These are phyloP conservation scores for Plectranthus barbatus DNA, from an alignment of 257 asterid species.

Conservation along the genomic window DNA sequence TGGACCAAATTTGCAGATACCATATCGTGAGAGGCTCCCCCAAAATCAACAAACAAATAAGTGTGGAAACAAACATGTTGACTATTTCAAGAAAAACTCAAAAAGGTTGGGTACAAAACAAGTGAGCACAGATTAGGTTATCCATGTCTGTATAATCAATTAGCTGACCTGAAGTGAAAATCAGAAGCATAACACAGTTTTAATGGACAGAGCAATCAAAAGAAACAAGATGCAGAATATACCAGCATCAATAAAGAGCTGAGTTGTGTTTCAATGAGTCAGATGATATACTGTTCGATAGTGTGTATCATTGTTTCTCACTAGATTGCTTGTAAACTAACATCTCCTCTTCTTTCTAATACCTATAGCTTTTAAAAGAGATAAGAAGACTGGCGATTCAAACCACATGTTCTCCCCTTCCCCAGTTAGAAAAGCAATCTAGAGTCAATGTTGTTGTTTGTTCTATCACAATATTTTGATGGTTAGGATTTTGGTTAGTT, in stretches of 20 bases:
- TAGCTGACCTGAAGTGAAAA: not conserved
- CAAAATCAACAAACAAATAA: conserved; percentile 30
- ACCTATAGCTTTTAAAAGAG: too few species aligned
- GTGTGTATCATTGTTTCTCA: not conserved
- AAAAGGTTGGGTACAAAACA: not conserved
- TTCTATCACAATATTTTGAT: conserved; percentile 1
- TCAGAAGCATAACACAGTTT: not conserved
- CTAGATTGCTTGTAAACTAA: not conserved
- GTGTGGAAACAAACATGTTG: conserved; percentile 6
- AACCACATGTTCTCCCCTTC: too few species aligned
- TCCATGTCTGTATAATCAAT: not conserved
- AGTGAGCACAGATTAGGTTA: not conserved
- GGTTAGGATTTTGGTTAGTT: not conserved
- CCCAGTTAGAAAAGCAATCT: too few species aligned
- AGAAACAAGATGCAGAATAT: not conserved
- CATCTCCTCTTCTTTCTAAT: not conserved
- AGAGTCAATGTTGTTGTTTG: not conserved
- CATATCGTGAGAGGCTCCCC: conserved; percentile 90
- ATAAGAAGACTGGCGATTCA: too few species aligned
- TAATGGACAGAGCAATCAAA: not conserved
- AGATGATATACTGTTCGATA: not conserved
- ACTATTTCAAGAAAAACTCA: conserved; percentile 1
- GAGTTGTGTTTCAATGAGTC: not conserved
- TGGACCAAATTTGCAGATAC: conserved; percentile 98
- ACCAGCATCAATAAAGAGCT: not conserved